Evolutionary conservation across 495 filamentous ascomycete species (phyloP).

Genomic region (Pyronema domesticum): DNA sequence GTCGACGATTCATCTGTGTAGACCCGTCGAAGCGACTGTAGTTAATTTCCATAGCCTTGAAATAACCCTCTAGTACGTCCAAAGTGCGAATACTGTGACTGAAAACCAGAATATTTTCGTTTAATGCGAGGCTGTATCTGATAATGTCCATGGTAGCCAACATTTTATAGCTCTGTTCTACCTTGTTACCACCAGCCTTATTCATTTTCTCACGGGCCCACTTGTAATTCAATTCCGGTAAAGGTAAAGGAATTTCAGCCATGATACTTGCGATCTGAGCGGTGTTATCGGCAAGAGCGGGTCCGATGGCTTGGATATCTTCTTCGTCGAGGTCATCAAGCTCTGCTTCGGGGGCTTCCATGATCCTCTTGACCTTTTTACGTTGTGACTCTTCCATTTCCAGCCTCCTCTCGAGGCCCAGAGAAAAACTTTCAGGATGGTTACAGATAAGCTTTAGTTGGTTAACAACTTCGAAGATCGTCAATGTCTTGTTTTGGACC

Average conservation of each 20-base stretch:
- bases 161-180: slow-evolving; percentile 45
- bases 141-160: slow-evolving; percentile 39
- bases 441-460: slow-evolving; percentile 51
- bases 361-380: not conserved
- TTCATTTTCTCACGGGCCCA: slow-evolving; percentile 25
- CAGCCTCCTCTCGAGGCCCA: no score
- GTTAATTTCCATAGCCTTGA: slow-evolving; percentile 28
- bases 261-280: slow-evolving; percentile 5
- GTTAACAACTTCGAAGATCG: slow-evolving; percentile 17
- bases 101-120: slow-evolving; percentile 68
- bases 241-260: not conserved
- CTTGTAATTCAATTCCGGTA: slow-evolving; percentile 2
- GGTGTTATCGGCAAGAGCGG: slow-evolving; percentile 17
- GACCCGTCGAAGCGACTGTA: slow-evolving; percentile 50
- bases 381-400: no score
- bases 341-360: slow-evolving; percentile 15
- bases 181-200: slow-evolving; percentile 19
- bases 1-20: slow-evolving; percentile 36
- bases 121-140: slow-evolving; percentile 35
- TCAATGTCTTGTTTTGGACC: not conserved
- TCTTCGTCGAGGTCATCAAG: slow-evolving; percentile 14
- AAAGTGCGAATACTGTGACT: slow-evolving; percentile 54
- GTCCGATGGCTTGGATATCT: slow-evolving; percentile 10
- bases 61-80: slow-evolving; percentile 42
- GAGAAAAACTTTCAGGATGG: slow-evolving; percentile 36